Conservation (phyloP, 345 rosid species). For the Angophora floribunda region DNA sequence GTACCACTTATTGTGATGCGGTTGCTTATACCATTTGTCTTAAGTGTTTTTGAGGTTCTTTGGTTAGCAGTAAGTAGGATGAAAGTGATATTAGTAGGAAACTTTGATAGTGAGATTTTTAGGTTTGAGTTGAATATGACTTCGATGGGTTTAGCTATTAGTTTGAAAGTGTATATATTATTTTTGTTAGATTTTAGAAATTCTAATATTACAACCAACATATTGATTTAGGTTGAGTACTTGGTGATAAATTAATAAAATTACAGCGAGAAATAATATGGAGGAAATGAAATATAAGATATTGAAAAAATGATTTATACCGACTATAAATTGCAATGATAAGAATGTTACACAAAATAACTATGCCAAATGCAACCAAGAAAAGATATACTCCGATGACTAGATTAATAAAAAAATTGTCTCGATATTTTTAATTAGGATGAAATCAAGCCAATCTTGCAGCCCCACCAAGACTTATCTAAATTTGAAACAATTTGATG, state of each 20-base stretch:
- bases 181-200: not conserved
- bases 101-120: not conserved
- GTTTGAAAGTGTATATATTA: not conserved
- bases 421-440: not conserved
- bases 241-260: not conserved
- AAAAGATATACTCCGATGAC: not conserved
- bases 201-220: not conserved
- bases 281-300: not conserved
- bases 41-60: not conserved
- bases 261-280: not conserved
- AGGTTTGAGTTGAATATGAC: no score
- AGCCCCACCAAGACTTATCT: fast-evolving
- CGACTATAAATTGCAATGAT: no score
- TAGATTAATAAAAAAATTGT: no score
- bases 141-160: not conserved
- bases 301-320: no score
- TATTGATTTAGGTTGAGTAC: not conserved
- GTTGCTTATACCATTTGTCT: not conserved
- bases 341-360: not conserved
- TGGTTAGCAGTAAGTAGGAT: no score
- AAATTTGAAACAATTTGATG: not conserved
- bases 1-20: no score
- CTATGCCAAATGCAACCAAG: not conserved
- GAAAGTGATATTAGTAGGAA: no score
- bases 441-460: not conserved